Evolutionary conservation across 495 filamentous ascomycete genomes (phyloP), one percentile per base, ranked within the genome.

Genomic region (Penicillium waksmanii): DNA sequence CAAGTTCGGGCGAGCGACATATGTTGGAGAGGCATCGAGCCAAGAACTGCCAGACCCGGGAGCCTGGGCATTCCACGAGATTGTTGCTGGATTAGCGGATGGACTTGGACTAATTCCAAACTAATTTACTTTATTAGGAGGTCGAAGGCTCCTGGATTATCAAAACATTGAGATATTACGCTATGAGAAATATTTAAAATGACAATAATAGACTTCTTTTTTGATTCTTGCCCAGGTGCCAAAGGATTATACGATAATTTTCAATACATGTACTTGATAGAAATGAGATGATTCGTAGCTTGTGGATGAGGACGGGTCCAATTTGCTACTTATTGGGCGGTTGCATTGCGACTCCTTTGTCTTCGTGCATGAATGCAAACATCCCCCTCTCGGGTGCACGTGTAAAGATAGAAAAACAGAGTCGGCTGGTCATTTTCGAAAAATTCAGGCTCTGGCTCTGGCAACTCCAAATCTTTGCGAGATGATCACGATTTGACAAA

Each of bases 31-130:
- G 18, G 55, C 42, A 1, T 50, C 55, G 3, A 48, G 55, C 25
- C 55, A 31, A 13, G 33, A 50, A 42, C 18, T 50, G 9, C 44
- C 55, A 7, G 44, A 57, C 17, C 44, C 55, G 18, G 55, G 55
- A 34, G 55, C 44, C 13, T 57, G 55, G 53, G 53, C 58, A 23
- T 56, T 61, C 21, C 53, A 56, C 33, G 53, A 61, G 15, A 52
- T 61, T 21, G 48, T 61, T 42, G 46, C 58, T 8, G 58, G 58
- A 12, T 48, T 61, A 38, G 53, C 58, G 10, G 13, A 56, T 34
- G 51, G 51, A 27, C 60, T 54, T 58, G 48, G 46, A n/a, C 15
- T 33, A 1, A n/a, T 48, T 13, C 46, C 46, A 9, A 48, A 48
- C 5, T 48, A 15, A 48, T 7, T 17, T 10, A 21, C 15, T 46